These are phyloP conservation scores for Hypoxylon trugodes DNA, from an alignment of 495 filamentous ascomycete genomes.

Conservation along the genomic window DNA sequence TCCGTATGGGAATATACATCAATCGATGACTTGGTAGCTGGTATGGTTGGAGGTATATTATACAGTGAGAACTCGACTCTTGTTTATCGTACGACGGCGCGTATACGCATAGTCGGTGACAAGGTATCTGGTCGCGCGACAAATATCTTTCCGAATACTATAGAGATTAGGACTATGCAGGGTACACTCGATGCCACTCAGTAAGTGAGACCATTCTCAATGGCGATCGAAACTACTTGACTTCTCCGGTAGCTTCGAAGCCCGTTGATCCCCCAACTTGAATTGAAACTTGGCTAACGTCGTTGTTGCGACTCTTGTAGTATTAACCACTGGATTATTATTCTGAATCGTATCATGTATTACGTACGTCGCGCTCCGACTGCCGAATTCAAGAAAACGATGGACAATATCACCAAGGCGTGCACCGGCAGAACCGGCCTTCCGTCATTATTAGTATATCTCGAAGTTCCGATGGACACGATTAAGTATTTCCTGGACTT, in stretches of 20 bases:
- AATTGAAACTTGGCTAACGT: slow-evolving; percentile 1
- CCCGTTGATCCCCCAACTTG: too few species aligned
- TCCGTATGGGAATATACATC: slow-evolving; percentile 23
- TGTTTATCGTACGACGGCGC: background rate
- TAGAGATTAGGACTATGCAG: slow-evolving; percentile 39
- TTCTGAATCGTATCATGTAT: slow-evolving; percentile 14
- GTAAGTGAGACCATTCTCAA: slow-evolving; percentile 27
- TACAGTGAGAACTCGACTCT: background rate
- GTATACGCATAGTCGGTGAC: background rate
- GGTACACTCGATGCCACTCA: slow-evolving; percentile 39
- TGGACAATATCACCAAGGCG: background rate
- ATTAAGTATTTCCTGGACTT: slow-evolving; percentile 9
- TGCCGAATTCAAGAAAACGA: background rate
- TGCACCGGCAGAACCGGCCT: background rate
- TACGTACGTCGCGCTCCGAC: background rate
- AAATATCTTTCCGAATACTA: slow-evolving; percentile 1
- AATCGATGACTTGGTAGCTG: background rate
- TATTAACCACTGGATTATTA: slow-evolving; percentile 33
- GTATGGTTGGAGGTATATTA: slow-evolving; percentile 1
- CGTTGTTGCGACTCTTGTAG: background rate
- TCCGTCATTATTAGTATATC: background rate
- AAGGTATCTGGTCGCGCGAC: background rate
- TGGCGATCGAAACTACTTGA: too few species aligned
- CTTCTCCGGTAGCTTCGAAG: background rate
- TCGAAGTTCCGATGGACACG: slow-evolving; percentile 11